phyloP scores from a whole-genome alignment of 495 filamentous ascomycete genomes.

The Talaromyces thailandensis region DNA sequence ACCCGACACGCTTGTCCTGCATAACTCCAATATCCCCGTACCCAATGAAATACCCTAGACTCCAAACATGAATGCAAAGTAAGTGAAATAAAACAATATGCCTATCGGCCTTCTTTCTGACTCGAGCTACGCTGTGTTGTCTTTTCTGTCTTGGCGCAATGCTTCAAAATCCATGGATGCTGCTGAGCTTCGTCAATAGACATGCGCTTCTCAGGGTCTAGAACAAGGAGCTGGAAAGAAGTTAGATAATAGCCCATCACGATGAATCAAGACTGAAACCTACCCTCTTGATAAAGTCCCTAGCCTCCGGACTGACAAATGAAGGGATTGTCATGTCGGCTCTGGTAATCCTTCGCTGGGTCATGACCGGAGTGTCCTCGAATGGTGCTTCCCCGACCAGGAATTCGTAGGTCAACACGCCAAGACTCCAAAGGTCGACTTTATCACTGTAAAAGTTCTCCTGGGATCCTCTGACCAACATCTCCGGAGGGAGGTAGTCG shows the following conservation, averaged over 20 bases:
- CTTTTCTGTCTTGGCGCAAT: conserved; percentile 75
- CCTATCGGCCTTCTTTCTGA: not conserved
- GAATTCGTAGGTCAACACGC: conserved; percentile 95
- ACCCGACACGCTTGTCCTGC: not conserved
- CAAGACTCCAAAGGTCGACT: conserved; percentile 92
- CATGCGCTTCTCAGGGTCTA: conserved; percentile 91
- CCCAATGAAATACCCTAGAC: not conserved
- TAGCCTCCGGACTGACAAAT: conserved; percentile 85
- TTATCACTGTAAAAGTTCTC: conserved; percentile 90
- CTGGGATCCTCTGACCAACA: conserved; percentile 71
- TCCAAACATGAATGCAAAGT: conserved; percentile 5
- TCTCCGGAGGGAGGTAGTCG: conserved; percentile 96
- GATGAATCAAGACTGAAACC: conserved; percentile 12
- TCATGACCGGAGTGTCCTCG: conserved; percentile 90
- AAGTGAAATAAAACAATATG: not conserved
- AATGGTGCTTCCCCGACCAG: conserved; percentile 93
- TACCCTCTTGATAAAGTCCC: conserved; percentile 86
- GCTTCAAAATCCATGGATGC: conserved; percentile 96
- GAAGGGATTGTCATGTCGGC: conserved; percentile 89
- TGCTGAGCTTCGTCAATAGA: conserved; percentile 79
- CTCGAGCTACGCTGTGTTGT: conserved; percentile 39
- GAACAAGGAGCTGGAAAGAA: conserved; percentile 63
- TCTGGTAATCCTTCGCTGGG: conserved; percentile 77
- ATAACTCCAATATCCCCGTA: not conserved
- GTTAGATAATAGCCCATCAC: not conserved